Evolutionary conservation across 495 filamentous ascomycete species (phyloP), one percentile per base, ranked within the genome.

Genomic region (Hypoxylon perforatum): DNA sequence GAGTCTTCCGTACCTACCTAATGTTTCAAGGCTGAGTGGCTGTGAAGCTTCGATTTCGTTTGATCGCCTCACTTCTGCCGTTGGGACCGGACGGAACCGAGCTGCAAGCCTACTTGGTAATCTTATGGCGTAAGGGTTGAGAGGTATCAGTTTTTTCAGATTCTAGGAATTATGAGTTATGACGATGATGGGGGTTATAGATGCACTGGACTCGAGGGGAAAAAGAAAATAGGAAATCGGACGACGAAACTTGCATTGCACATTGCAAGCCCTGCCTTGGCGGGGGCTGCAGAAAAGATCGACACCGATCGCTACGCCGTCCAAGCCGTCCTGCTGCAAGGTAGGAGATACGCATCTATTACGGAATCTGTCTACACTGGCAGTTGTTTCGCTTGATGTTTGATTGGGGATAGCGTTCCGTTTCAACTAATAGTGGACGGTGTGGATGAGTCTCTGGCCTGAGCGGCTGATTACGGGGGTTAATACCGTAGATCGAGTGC

Each of bases 341-440:
- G 25, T 28, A 28, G 25, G 25, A 28, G 25, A 7, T 28, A 28
- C 7, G 25, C 25, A 28, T 28, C 25, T 28, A 42, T 42, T 42
- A 14, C 36, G 15, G 36, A 39, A 14, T 39, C 36, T 8, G 39
- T 42, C 5, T 42, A 42, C 39, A 50, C 30, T 36, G 33, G 52
- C 47, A 47, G 21, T 46, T 54, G 62, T 59, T 61, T 61, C 63
- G 57, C 57, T 22, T 28, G 57, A 61, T 55, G 60, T 62, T 68
- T 59, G 59, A 59, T 63, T 68, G 59, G 48, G n/a, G 48, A 42
- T 39, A 48, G 33, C 25, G 55, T 42, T 59, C 38, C 54, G 65
- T 68, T 68, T 68, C 65, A 55, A 62, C 65, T 54, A 57, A 54
- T 38, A 49, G 35, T 15, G 28, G 19, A 9, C 53, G 48, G 59